Conservation (phyloP, 371 early-diverging fungal genomes). For the Mucor circinelloides region DNA sequence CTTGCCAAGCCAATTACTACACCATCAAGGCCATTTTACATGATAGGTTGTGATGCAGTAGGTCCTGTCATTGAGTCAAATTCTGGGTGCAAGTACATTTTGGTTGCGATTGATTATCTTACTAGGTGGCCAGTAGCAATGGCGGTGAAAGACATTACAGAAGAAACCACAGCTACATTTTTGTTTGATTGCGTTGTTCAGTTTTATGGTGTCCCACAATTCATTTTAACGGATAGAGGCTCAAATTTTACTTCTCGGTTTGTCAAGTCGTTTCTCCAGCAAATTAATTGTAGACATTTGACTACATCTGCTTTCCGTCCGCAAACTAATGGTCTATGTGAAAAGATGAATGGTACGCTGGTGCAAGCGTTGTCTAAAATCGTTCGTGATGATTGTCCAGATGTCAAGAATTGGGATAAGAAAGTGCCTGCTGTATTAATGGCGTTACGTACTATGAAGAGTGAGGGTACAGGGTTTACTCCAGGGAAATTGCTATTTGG, state of each 20-base stretch:
- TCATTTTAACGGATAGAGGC: conserved; percentile 24
- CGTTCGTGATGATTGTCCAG: neutral
- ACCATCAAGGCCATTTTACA: conserved; percentile 16
- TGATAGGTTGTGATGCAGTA: conserved; percentile 25
- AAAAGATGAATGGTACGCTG: conserved; percentile 31
- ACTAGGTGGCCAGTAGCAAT: conserved; percentile 19
- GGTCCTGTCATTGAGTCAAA: conserved; percentile 14
- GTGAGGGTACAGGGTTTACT: conserved; percentile 9
- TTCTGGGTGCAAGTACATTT: conserved; percentile 2
- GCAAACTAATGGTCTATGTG: conserved; percentile 35
- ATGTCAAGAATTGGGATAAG: conserved; percentile 10
- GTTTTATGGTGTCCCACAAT: conserved; percentile 11
- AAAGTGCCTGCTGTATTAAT: conserved; percentile 10
- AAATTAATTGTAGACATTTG: conserved; percentile 11
- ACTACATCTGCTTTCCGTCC: conserved; percentile 30
- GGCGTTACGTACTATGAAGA: conserved; percentile 20
- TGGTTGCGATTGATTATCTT: conserved; percentile 15
- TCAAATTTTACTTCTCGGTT: conserved; percentile 17
- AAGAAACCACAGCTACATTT: conserved; percentile 24
- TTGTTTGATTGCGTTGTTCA: conserved; percentile 11
- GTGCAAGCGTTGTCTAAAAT: conserved; percentile 18
- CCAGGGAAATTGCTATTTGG: conserved; percentile 19
- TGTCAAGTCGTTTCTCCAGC: conserved; percentile 6
- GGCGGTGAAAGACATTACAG: conserved; percentile 18
- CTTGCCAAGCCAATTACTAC: conserved; percentile 4